Base-by-base conservation (phyloP, 768 basidiomycete genomes). In the Exidia glandulosa region DNA sequence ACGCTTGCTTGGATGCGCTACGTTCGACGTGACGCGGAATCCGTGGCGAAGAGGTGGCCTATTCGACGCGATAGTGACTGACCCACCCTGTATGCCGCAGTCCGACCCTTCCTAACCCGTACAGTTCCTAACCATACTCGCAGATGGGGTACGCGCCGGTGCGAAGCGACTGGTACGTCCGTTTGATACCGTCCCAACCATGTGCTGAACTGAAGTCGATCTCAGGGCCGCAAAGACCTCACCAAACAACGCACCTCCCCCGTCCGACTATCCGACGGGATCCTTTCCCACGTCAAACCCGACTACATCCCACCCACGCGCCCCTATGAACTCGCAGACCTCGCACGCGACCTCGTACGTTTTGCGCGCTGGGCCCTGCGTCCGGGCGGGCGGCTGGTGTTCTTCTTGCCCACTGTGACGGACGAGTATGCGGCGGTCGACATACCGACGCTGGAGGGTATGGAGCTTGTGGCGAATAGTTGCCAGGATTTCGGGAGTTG, bases 401-500 rank as follows among this genome's bases (percentile, higher is more conserved):
- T 96, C 74, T 98, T 97, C 75, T 78, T 98, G 25, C 92, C 92
- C 0, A 94, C 92, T 0, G 88, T 95, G 25, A 90, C 83, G 13
- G 94, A 95, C 54, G 88, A 94, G 45, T 98, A 94, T 67, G 82
- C 87, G 62, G 88, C 90, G 64, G 74, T 96, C 2, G 96, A 99
- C 67, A 76, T 98, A 9, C 79, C 87, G 32, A 72, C 77, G 1
- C 81, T 91, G 71, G 84, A 85, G 27, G 94, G 94, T 1, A 94
- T 98, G 88, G 84, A 84, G 65, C 72, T 98, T 23, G 77, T 94
- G 47, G 86, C 87, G 0, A 94, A 95, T 69, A 94, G 91, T 34
- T 72, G 92, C 62, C 94, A 99, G 71, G 85, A 88, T 66, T 99
- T 97, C 67, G 94, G 94, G 14, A 88, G 86, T 29, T 99, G 95